Percentiles rank a stretch among this genome's conserved stretches.
Evolutionary conservation across 106 monocot species (phyloP).

Genomic region (Phalaenopsis aphrodite): DNA sequence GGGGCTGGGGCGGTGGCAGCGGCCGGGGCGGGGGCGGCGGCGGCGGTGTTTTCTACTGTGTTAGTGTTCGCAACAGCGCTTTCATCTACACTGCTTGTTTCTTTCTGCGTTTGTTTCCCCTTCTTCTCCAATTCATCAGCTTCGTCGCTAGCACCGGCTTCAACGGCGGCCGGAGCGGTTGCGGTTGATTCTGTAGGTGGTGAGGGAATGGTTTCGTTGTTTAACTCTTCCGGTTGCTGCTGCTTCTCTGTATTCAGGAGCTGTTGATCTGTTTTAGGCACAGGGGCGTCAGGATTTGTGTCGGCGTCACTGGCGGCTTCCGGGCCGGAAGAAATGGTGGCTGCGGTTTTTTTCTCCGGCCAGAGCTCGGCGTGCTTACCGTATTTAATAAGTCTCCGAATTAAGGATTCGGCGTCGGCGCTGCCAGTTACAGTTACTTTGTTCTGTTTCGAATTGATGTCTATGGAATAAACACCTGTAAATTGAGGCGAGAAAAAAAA

Average conservation of each 20-base stretch:
- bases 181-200: background rate
- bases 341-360: constrained; percentile 34
- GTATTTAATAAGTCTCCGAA: constrained; percentile 45
- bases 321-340: background rate
- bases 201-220: background rate
- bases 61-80: background rate
- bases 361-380: constrained; percentile 62
- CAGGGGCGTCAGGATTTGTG: background rate
- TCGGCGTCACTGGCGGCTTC: background rate
- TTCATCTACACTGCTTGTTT: background rate
- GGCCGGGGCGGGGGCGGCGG: background rate
- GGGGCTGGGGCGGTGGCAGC: background rate
- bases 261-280: constrained; percentile 10
- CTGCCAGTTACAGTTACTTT: constrained; percentile 46
- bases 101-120: background rate
- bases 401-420: constrained; percentile 41
- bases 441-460: constrained; percentile 44
- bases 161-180: background rate
- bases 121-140: constrained; percentile 11
- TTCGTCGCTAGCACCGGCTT: no score
- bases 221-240: background rate
- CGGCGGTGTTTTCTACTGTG: background rate
- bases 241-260: background rate
- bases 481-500: background rate
- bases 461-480: constrained; percentile 27